phyloP scores from a whole-genome alignment of 805 yeast species.

The Brettanomyces nanus region DNA sequence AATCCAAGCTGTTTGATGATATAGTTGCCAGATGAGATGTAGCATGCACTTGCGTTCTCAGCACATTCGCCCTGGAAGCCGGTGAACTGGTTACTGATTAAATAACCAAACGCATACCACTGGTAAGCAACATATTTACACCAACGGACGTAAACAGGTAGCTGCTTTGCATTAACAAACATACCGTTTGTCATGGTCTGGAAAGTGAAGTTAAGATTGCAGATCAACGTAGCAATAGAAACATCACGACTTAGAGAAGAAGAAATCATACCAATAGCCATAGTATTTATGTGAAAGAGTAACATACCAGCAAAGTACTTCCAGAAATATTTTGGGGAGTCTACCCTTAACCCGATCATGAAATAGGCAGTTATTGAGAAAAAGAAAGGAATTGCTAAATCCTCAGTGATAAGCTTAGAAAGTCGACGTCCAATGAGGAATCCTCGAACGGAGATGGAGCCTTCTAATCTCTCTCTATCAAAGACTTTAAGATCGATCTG shows the following conservation, averaged over 20 bases:
- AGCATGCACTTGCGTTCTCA: conserved; percentile 32
- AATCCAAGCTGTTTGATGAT: conserved; percentile 53
- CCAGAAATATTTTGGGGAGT: conserved; percentile 42
- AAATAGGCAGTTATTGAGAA: conserved; percentile 61
- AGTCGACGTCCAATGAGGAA: conserved; percentile 59
- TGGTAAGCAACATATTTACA: conserved; percentile 65
- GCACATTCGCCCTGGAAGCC: conserved; percentile 51
- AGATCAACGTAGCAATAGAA: conserved; percentile 50
- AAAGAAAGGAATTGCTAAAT: conserved; percentile 50
- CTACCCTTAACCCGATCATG: conserved; percentile 63
- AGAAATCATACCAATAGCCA: conserved; percentile 43
- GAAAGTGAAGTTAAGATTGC: conserved; percentile 57
- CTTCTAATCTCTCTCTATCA: conserved; percentile 66
- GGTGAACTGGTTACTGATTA: conserved; percentile 57
- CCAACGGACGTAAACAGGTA: conserved; percentile 89
- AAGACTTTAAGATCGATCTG: conserved; percentile 44
- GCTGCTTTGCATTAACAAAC: conserved; percentile 59
- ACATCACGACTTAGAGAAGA: conserved; percentile 56
- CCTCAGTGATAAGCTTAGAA: conserved; percentile 62
- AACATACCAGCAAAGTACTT: conserved; percentile 52
- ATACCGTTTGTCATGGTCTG: conserved; percentile 78
- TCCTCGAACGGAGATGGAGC: conserved; percentile 57
- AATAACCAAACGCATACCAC: conserved; percentile 73
- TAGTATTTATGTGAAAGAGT: conserved; percentile 47
- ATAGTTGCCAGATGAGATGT: conserved; percentile 45